Base-by-base conservation (phyloP, 495 filamentous ascomycete genomes). In the Cercophora sp. region DNA sequence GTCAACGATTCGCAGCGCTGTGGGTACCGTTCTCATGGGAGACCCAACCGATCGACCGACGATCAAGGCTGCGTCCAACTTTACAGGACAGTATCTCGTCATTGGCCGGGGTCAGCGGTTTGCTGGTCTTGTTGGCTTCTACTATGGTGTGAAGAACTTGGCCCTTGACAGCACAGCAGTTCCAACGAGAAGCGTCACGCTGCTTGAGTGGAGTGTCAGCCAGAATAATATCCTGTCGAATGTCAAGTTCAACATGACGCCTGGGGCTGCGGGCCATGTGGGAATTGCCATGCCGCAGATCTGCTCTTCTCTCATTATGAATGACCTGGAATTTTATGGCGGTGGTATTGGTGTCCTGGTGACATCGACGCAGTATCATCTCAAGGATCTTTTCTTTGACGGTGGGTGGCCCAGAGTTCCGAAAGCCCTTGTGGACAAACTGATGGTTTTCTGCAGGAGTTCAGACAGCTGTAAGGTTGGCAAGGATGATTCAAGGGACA, bases 61-160 rank as follows among this genome's bases (percentile, higher is more conserved):
- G 2, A 58, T 88, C 13, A 82, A 85, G n/a, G 46, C 46, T 2
- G 10, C 46, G 1, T 11, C 46, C 3, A 22, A 25, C 27, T 90
- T 87, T 57, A 62, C 61, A 8, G 81, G 79, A 19, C 65, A 81
- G 29, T 81, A 77, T 3, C 46, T 87, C 52, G 80, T 83, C 59
- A 84, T 73, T 67, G 72, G 66, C 27, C 71, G 70, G 34, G 61
- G 71, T 49, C 57, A 61, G 39, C 66, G 67, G 57, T 73, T 65
- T 54, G 62, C 69, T 15, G 65, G 78, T 0, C 88, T 84, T 11
- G 87, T 85, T 55, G 79, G 84, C 16, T 91, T 91, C 66, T 89
- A 77, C 60, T 70, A 86, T 41, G 83, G 86, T 47, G 74, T 91
- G 51, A 74, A 83, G 23, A 89, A 90, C 53, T 70, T 91, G 29